A percentile compares a stretch with the other conserved stretches of the same genome.
These are phyloP conservation scores for Termitomyces titanicus DNA, from an alignment of 768 basidiomycete genomes.

Conservation along the genomic window DNA sequence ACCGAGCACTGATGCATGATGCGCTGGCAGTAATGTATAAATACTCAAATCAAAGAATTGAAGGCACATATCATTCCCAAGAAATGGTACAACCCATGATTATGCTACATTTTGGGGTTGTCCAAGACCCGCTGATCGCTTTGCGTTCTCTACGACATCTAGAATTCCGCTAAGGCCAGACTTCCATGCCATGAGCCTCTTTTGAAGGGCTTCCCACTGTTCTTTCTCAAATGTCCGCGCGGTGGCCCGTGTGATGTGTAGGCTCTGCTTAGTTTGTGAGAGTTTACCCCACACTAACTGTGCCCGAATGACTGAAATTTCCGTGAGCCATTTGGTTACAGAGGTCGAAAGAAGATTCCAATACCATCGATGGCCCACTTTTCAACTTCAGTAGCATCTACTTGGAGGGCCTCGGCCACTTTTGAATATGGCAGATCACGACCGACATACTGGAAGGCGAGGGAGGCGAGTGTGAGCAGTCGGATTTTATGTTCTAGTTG, in stretches of 20 bases:
- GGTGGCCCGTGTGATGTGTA: constrained; percentile 71
- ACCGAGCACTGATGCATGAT: background rate
- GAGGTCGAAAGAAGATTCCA: background rate
- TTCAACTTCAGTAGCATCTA: constrained; percentile 67
- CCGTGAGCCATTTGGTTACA: constrained; percentile 4
- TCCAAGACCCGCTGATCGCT: constrained; percentile 38
- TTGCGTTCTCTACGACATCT: constrained; percentile 62
- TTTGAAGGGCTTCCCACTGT: constrained; percentile 80
- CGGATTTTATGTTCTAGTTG: constrained; percentile 78
- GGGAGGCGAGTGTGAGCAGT: constrained; percentile 68
- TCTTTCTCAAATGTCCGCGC: constrained; percentile 71
- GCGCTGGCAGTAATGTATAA: background rate
- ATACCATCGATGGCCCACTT: constrained; percentile 87
- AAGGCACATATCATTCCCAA: background rate
- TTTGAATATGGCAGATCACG: constrained; percentile 67
- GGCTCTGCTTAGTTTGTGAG: constrained; percentile 71
- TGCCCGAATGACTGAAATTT: constrained; percentile 65
- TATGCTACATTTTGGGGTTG: constrained; percentile 17
- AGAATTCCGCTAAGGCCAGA: constrained; percentile 63
- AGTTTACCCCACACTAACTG: constrained; percentile 80
- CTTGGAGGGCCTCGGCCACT: constrained; percentile 65
- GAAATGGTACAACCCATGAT: constrained; percentile 2
- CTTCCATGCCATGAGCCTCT: constrained; percentile 76
- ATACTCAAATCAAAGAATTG: background rate
- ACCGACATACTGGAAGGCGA: constrained; percentile 76